These are phyloP conservation scores for Phialocephala sp. DNA, from an alignment of 2,329 filamentous ascomycete species.

Conservation along the genomic window DNA sequence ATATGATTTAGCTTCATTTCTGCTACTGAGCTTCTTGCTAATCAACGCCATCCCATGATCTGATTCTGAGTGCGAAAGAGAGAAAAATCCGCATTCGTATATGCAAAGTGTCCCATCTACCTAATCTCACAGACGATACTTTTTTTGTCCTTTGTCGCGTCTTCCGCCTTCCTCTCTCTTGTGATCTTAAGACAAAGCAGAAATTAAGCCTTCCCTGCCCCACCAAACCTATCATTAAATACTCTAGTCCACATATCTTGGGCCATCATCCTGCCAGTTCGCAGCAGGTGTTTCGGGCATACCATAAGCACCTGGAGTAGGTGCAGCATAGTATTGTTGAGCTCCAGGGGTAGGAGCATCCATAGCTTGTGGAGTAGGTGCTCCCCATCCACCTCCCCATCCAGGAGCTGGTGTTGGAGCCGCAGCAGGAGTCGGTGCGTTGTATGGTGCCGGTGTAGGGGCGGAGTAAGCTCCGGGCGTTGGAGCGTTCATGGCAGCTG, in stretches of 20 bases:
- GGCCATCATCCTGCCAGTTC: conserved; percentile 48
- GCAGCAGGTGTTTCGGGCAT: conserved; percentile 67
- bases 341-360: conserved; percentile 57
- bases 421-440: conserved; percentile 56
- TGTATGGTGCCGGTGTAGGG: conserved; percentile 54
- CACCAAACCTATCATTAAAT: no score
- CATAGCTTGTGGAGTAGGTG: conserved; percentile 54
- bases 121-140: conserved; percentile 1
- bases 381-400: conserved; percentile 51
- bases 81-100: neutral
- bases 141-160: neutral
- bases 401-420: conserved; percentile 74
- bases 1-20: neutral
- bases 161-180: neutral
- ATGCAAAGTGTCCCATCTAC: neutral
- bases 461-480: conserved; percentile 69
- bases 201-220: neutral
- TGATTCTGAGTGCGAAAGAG: neutral
- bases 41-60: conserved; percentile 6
- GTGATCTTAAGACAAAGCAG: conserved; percentile 10
- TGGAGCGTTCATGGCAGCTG: conserved; percentile 68
- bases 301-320: conserved; percentile 43
- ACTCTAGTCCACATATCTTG: conserved; percentile 46
- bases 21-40: neutral
- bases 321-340: conserved; percentile 42